Conservation (phyloP, 1,284 basidiomycete genomes). For the Fistulinella cinereoalba region DNA sequence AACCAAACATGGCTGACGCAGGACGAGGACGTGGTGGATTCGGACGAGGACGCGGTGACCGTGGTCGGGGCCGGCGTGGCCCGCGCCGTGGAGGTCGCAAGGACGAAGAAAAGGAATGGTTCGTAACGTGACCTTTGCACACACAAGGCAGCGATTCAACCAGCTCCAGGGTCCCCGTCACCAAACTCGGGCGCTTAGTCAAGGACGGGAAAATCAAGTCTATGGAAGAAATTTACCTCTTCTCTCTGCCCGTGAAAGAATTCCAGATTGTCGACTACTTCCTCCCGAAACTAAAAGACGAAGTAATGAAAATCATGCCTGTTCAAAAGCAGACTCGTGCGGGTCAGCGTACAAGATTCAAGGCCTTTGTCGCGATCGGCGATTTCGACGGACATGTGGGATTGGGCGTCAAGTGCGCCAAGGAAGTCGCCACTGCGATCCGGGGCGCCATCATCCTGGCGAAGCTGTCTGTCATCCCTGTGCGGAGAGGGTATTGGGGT, state of each 20-base stretch:
- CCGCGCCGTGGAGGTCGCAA: conserved; percentile 95
- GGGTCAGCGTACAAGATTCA: conserved; percentile 99
- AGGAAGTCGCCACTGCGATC: conserved; percentile 99
- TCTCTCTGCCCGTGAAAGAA: conserved; percentile 99
- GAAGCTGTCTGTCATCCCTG: conserved; percentile 93
- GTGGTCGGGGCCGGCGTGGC: conserved; percentile 84
- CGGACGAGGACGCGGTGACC: conserved; percentile 85
- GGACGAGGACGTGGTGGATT: conserved; percentile 82
- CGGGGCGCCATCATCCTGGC: conserved; percentile 98
- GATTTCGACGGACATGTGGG: conserved; percentile 99
- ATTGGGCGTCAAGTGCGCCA: conserved; percentile 99
- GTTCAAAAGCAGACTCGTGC: conserved; percentile 99
- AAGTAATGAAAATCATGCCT: conserved; percentile 99
- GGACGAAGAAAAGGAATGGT: conserved; percentile 99
- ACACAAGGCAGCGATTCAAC: conserved; percentile 5
- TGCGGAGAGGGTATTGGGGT: conserved; percentile 99
- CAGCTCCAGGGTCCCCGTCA: conserved; percentile 85
- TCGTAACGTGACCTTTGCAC: conserved; percentile 35
- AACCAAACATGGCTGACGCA: conserved; percentile 70
- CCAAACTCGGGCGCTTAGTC: conserved; percentile 98
- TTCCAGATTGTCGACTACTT: conserved; percentile 98
- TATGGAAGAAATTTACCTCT: conserved; percentile 99
- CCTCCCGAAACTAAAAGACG: conserved; percentile 97
- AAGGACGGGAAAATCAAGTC: conserved; percentile 99
- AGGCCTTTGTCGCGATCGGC: conserved; percentile 99